Conservation (phyloP, 2,329 filamentous ascomycete species). For the Exserohilum rostratum region DNA sequence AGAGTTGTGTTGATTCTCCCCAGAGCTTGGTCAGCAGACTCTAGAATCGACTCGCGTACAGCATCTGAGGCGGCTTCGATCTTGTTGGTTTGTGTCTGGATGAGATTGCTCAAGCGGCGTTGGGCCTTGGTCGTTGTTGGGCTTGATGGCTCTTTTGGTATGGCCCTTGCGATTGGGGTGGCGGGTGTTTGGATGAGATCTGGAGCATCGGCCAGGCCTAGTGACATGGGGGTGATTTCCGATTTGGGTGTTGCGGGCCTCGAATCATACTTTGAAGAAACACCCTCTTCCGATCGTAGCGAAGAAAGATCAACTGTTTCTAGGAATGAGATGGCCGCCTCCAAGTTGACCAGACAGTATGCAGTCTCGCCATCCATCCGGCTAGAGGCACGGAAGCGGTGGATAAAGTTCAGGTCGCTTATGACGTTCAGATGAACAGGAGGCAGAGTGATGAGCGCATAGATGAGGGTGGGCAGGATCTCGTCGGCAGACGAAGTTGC, state of each 20-base stretch:
- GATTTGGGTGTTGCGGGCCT: conserved; percentile 55
- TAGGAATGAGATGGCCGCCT: conserved; percentile 91
- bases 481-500: conserved; percentile 91
- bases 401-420: conserved; percentile 94
- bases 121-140: conserved; percentile 63
- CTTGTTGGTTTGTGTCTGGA: conserved; percentile 81
- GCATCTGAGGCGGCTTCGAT: conserved; percentile 84
- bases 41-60: conserved; percentile 69
- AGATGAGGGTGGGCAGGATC: conserved; percentile 95
- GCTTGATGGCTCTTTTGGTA: conserved; percentile 35
- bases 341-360: conserved; percentile 94
- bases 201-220: conserved; percentile 46
- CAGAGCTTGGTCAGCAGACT: conserved; percentile 86
- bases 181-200: conserved; percentile 50
- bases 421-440: conserved; percentile 86
- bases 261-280: conserved; percentile 58
- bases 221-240: conserved; percentile 49
- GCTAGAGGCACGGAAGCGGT: conserved; percentile 82
- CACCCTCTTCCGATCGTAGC: conserved; percentile 77
- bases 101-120: conserved; percentile 80
- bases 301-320: conserved; percentile 94
- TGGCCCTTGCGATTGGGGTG: conserved; percentile 33
- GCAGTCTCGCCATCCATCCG: conserved; percentile 93
- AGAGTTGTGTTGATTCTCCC: conserved; percentile 91
- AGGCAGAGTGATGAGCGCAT: conserved; percentile 88